These are phyloP conservation scores for Talaromyces marneffei DNA, from an alignment of 2,329 filamentous ascomycete species.

Conservation along the genomic window DNA sequence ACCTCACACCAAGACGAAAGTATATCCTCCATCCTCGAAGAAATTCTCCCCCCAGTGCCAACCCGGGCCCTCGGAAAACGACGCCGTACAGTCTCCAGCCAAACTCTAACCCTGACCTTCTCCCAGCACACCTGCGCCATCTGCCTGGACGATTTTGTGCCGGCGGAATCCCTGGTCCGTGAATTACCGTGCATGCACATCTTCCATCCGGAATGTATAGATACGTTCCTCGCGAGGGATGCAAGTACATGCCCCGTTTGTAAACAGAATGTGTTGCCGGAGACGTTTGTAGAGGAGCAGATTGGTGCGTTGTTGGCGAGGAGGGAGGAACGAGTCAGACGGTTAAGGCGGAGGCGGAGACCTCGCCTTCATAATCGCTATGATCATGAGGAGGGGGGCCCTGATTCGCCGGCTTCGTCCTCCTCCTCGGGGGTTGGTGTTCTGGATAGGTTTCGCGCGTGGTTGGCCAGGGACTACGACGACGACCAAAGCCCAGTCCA, in stretches of 20 bases:
- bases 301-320: conserved; percentile 85
- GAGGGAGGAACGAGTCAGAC: conserved; percentile 65
- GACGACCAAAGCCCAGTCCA: background rate
- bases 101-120: conserved; percentile 35
- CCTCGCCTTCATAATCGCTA: background rate
- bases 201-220: conserved; percentile 88
- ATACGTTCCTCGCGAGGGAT: conserved; percentile 69
- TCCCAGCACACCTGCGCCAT: conserved; percentile 84
- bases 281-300: conserved; percentile 56
- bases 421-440: background rate
- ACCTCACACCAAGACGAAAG: conserved; percentile 2
- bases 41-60: conserved; percentile 6
- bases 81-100: conserved; percentile 16
- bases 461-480: background rate
- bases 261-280: conserved; percentile 73
- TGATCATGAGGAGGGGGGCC: too few relatives aligned
- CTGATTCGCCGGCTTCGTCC: too few relatives aligned
- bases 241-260: conserved; percentile 89
- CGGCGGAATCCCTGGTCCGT: conserved; percentile 65
- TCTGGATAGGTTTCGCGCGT: background rate
- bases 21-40: conserved; percentile 10
- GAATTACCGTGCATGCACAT: conserved; percentile 88
- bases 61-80: background rate
- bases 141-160: conserved; percentile 74
- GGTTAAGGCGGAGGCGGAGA: background rate